Evolutionary conservation across 2,329 filamentous ascomycete species (phyloP), one percentile per base, ranked within the genome.

Genomic region (Colletotrichum higginsianum): DNA sequence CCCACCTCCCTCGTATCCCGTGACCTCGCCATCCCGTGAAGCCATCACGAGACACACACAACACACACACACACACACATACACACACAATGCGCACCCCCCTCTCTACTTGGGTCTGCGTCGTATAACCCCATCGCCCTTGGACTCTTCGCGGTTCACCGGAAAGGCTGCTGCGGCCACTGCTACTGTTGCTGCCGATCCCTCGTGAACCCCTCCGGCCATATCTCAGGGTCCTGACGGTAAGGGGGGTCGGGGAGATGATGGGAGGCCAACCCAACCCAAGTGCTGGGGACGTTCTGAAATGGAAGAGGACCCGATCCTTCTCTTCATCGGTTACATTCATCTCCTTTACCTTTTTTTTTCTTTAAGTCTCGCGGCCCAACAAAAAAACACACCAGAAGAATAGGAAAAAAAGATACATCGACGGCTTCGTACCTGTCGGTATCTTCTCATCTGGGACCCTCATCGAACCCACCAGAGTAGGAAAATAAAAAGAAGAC

Each of bases 11-110:
- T 44, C 16, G 64, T 58, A 61, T 52, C 67, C 35, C 57, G 67
- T 71, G 63, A 67, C 64, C 64, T 52, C 44, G 21, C 40, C 67
- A 23, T 56, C 44, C 5, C 57, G 23, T 62, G 67, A 71, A 67
- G 64, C 64, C 56, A 71, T 71, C 67, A 67, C 67, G 42, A 67
- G 67, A 67, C 62, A 56, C 35, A 18, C 13, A 55, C 21, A 23
- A 23, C 21, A 23, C 21, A 23, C 21, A 67, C 62, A 55, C 35
- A 18, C 13, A 44, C 2, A 9, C 26, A 30, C 49, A 18, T 23
- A 67, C 52, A 57, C 18, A 30, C 11, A n/a, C 12, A 26, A 21
- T 15, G 16, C n/a, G 42, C 61, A 42, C 46, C 21, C 21, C 38
- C 8, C 46, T 18, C 12, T 35, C 30, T 9, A 40, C 18, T 8